Conservation (phyloP, 176 grass and related monocot species). For the Rhynchospora pubera region DNA sequence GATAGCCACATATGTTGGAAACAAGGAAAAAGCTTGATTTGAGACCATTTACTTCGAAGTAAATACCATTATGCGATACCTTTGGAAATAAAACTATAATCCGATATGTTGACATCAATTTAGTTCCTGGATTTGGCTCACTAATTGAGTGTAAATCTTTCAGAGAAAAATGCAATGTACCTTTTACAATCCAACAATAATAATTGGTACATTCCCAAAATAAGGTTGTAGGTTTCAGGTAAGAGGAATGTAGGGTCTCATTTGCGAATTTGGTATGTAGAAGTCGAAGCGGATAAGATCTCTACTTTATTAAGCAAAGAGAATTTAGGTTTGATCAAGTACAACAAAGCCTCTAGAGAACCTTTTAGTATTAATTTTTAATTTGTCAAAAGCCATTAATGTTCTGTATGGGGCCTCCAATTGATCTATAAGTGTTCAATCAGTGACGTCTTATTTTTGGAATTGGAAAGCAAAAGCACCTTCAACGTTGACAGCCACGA, state of each 20-base stretch:
- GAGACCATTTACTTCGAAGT: background rate
- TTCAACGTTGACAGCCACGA: constrained; percentile 24
- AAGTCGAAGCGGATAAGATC: constrained; percentile 17
- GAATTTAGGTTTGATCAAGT: constrained; percentile 10
- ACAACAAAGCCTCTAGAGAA: background rate
- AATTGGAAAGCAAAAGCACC: constrained; percentile 6
- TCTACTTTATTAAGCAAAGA: constrained; percentile 1
- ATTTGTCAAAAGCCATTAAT: constrained; percentile 14
- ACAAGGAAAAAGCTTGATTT: background rate
- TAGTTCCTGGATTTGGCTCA: background rate
- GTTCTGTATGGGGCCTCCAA: constrained; percentile 6
- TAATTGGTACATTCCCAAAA: background rate
- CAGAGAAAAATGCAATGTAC: background rate
- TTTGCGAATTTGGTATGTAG: background rate
- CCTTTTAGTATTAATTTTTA: constrained; percentile 5
- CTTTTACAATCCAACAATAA: background rate
- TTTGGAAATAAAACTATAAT: background rate
- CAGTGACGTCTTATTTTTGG: constrained; percentile 25
- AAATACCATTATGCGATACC: background rate
- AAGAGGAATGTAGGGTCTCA: background rate
- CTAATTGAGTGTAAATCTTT: background rate
- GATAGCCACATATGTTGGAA: background rate
- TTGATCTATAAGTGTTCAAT: constrained; percentile 21
- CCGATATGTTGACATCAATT: background rate
- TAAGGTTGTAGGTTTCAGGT: background rate